Evolutionary conservation across 2,329 filamentous ascomycete species (phyloP), one percentile per base, ranked within the genome.

Genomic region (Daldinia sp.): DNA sequence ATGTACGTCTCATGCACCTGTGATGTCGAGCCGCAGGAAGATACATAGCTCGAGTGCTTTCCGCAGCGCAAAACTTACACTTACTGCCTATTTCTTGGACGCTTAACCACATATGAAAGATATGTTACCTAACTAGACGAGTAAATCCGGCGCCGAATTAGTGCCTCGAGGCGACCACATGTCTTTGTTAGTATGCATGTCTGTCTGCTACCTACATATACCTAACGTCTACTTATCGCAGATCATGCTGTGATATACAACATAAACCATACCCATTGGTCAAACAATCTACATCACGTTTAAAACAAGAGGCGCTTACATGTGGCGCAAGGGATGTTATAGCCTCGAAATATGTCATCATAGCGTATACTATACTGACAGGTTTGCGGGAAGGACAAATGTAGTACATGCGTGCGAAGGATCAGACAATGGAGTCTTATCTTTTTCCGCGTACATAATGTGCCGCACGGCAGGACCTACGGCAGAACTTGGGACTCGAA

Each of bases 21-120:
- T 69, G 68, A 71, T 70, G 69, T 70, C 68, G 68, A 71, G 59
- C 15, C 69, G 69, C 68, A 71, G 61, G 64, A 70, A 34, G 50
- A 65, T 58, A 63, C 62, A n/a, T n/a, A n/a, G n/a, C n/a, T n/a
- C n/a, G n/a, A n/a, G n/a, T n/a, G n/a, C n/a, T 43, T 67, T 60
- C 48, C 53, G 41, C 35, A 62, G 47, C 51, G 30, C 39, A 56
- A n/a, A 45, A 63, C 56, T 25, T 52, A 41, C 30, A 54, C 48
- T 17, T 51, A 30, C 30, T 45, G 39, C 39, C 45, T 19, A 48
- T n/a, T 30, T 48, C 45, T 48, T 48, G 25, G 45, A 11, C 15
- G 27, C n/a, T 27, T 48, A 48, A 48, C 45, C 45, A 7, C 27
- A 30, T 30, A 29, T 48, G 27, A 29, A 48, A 47, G 9, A 30